Evolutionary conservation across 805 yeast genomes (phyloP), one percentile per base, ranked within the genome.

Genomic region (Barnettozyma botsteinii): DNA sequence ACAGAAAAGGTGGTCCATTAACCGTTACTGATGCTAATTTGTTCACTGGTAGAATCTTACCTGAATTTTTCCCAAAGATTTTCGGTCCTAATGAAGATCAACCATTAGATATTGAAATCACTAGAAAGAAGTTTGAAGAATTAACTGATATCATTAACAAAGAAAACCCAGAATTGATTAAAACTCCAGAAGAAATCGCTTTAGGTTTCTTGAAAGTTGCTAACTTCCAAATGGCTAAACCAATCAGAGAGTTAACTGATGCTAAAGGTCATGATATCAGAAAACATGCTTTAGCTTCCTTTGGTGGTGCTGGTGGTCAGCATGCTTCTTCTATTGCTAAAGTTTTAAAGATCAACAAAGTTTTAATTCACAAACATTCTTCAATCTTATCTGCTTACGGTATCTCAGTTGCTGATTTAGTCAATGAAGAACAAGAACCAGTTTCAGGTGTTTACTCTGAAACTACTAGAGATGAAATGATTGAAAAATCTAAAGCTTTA

Each of bases 241-340:
- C 74, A 4, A 69, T 70, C 37, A 61, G 74, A 44, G 68, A 61
- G 33, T 50, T 70, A 38, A 70, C 75, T 1, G 75, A 70, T 46
- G 62, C 70, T 14, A 65, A 64, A 48, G 75, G 75, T 25, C 66
- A 58, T 42, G 66, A 61, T 43, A 65, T 65, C 14, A 47, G 66
- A 35, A 64, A 65, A 31, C 74, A 70, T 48, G 62, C 61, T 21
- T 53, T 70, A 40, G 72, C 71, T 5, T 63, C 72, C 3, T 70
- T 70, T 50, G 75, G 75, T 40, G 75, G 75, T 40, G 72, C 74
- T 34, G 75, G 75, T 44, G 72, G 73, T 23, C 75, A 70, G 51
- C 67, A 67, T 49, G 66, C 71, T 24, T 59, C 60, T n/a, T 60
- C 69, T 4, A 59, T 70, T 37, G 72, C 73, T 7, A 57, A 58